Evolutionary conservation across 371 early-diverging fungal genomes (phyloP).

Genomic region (Lichtheimia corymbifera): DNA sequence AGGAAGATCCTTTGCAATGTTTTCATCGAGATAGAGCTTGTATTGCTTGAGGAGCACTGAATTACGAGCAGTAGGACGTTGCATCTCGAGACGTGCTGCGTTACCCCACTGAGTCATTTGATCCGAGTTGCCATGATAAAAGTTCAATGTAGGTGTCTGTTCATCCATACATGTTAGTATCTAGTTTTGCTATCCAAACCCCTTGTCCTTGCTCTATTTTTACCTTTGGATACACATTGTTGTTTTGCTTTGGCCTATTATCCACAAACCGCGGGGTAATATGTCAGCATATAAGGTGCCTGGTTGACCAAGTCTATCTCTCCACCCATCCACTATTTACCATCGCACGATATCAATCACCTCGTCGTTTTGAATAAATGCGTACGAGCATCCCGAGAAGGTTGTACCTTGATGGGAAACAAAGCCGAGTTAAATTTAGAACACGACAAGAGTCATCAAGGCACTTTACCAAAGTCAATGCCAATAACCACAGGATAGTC

Average conservation of each 20-base stretch:
- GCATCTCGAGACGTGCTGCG: slow-evolving; percentile 55
- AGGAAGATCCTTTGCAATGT: slow-evolving; percentile 54
- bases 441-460: neutral
- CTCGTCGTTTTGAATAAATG: slow-evolving; percentile 57
- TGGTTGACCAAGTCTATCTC: neutral
- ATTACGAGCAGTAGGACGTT: slow-evolving; percentile 48
- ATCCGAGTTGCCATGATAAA: slow-evolving; percentile 45
- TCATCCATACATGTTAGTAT: neutral
- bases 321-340: slow-evolving; percentile 22
- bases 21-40: slow-evolving; percentile 56
- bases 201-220: slow-evolving; percentile 2
- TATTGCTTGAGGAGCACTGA: slow-evolving; percentile 54
- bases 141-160: slow-evolving; percentile 52
- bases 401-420: slow-evolving; percentile 38
- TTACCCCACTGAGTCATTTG: slow-evolving; percentile 62
- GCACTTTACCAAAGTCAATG: slow-evolving; percentile 46
- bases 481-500: slow-evolving; percentile 51
- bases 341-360: slow-evolving; percentile 62
- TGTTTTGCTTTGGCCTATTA: slow-evolving; percentile 60
- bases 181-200: neutral
- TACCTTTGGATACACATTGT: slow-evolving; percentile 62
- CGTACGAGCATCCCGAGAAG: slow-evolving; percentile 50
- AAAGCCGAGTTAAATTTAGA: neutral
- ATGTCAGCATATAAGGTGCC: neutral
- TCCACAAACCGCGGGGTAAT: neutral